These are phyloP conservation scores for Scortechinia acanthostroma DNA, from an alignment of 2,329 filamentous ascomycete species.

Conservation along the genomic window DNA sequence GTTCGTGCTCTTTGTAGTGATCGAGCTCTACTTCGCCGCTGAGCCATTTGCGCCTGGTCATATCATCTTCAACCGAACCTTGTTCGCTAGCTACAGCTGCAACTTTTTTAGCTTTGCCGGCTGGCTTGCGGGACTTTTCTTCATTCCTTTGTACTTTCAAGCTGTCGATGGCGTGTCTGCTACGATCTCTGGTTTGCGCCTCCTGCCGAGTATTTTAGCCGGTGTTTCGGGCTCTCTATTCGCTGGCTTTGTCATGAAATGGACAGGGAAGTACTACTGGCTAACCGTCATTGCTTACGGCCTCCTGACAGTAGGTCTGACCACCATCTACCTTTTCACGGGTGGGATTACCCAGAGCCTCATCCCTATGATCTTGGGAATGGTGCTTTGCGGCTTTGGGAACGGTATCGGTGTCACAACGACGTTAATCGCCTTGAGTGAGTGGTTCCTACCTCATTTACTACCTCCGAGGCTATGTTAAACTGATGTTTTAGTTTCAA, in stretches of 20 bases:
- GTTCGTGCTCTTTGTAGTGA: slow-evolving; percentile 44
- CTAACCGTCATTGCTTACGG: slow-evolving; percentile 43
- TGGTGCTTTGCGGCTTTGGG: slow-evolving; percentile 38
- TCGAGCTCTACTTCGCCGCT: slow-evolving; percentile 45
- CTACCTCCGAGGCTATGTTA: background rate
- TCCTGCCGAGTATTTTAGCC: slow-evolving; percentile 44
- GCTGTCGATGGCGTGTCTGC: slow-evolving; percentile 44
- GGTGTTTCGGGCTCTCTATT: slow-evolving; percentile 46
- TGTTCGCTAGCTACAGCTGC: slow-evolving; percentile 50
- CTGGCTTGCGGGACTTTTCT: slow-evolving; percentile 47
- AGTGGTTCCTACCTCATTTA: background rate
- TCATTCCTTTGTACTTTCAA: slow-evolving; percentile 56
- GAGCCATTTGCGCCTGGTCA: slow-evolving; percentile 56
- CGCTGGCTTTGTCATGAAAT: slow-evolving; percentile 49
- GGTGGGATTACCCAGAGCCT: slow-evolving; percentile 35
- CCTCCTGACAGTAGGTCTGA: slow-evolving; percentile 33
- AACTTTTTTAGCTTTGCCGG: slow-evolving; percentile 54
- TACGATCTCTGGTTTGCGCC: slow-evolving; percentile 41
- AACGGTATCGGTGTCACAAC: slow-evolving; percentile 54
- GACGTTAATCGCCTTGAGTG: slow-evolving; percentile 40
- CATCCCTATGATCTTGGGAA: slow-evolving; percentile 35
- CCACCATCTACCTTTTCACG: slow-evolving; percentile 25
- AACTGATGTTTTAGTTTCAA: slow-evolving; percentile 50
- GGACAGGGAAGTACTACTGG: slow-evolving; percentile 51
- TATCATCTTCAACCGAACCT: slow-evolving; percentile 47